phyloP scores from a whole-genome alignment of 306 rosid genomes.

The Prunus mongolica region DNA sequence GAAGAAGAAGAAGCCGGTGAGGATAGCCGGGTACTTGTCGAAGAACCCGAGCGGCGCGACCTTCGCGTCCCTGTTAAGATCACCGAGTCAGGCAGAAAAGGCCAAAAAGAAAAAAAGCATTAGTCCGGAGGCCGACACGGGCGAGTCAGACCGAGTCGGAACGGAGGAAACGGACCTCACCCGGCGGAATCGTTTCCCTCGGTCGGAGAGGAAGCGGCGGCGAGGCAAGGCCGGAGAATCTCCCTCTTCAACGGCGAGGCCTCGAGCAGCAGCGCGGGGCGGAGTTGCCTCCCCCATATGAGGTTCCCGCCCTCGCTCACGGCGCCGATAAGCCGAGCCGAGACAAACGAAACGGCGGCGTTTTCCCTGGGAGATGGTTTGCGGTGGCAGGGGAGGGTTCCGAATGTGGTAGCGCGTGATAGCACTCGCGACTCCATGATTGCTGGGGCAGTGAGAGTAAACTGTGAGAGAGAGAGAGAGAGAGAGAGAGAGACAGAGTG shows the following conservation, averaged over 20 bases:
- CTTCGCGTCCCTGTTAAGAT: constrained; percentile 55
- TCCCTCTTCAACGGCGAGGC: constrained; percentile 43
- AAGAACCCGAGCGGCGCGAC: constrained; percentile 65
- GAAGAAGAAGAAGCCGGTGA: constrained; percentile 59
- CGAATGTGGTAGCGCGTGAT: constrained; percentile 70
- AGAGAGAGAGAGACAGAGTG: neutral
- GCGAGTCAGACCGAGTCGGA: constrained; percentile 45
- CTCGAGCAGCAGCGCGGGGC: constrained; percentile 62
- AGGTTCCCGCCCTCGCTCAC: constrained; percentile 76
- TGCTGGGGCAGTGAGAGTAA: neutral
- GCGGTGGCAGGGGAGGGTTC: constrained; percentile 43
- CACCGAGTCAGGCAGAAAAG: constrained; percentile 18
- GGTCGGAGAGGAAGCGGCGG: constrained; percentile 74
- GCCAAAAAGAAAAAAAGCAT: constrained; percentile 4
- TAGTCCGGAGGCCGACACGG: constrained; percentile 31
- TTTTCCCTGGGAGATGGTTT: constrained; percentile 40
- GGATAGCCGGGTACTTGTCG: constrained; percentile 33
- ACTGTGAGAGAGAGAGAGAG: neutral
- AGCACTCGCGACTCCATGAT: constrained; percentile 87
- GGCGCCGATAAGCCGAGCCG: constrained; percentile 48
- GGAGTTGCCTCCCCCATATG: constrained; percentile 87
- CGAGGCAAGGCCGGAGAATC: constrained; percentile 45
- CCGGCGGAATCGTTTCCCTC: constrained; percentile 95
- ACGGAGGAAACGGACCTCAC: constrained; percentile 99
- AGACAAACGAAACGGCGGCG: constrained; percentile 27